phyloP scores from a whole-genome alignment of 768 basidiomycete genomes.

The Tulasnella sp. region DNA sequence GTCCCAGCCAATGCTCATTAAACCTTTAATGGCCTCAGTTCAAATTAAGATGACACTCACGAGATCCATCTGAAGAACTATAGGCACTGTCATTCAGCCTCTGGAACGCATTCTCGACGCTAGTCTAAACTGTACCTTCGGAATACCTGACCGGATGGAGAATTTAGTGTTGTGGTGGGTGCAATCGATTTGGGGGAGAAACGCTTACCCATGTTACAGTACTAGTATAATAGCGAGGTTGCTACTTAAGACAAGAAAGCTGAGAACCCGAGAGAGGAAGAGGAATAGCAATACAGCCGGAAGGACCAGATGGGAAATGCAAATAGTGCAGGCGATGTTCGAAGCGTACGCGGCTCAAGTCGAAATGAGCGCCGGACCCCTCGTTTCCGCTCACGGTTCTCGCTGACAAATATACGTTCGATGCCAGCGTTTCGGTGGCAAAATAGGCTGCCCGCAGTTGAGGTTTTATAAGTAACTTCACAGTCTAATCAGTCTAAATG shows the following conservation, averaged over 20 bases:
- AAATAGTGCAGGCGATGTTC: conserved; percentile 5
- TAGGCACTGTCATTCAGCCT: conserved; percentile 15
- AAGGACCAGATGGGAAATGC: conserved; percentile 7
- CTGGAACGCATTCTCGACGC: not conserved
- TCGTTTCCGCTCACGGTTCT: not conserved
- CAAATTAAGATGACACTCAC: conserved; percentile 45
- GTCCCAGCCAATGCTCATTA: conserved; percentile 16
- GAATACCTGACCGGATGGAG: conserved; percentile 42
- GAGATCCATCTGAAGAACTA: conserved; percentile 98
- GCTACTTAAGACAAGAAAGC: not conserved
- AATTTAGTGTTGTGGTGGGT: not conserved
- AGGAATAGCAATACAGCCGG: conserved; percentile 14
- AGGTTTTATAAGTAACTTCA: not conserved
- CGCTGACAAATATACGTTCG: not conserved
- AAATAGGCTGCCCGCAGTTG: not conserved
- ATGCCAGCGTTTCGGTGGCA: not conserved
- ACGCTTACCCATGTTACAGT: conserved; percentile 19
- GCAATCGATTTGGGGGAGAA: too few species aligned
- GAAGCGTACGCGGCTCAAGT: conserved; percentile 10
- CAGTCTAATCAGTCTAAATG: not conserved
- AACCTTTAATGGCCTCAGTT: not conserved
- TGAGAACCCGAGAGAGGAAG: not conserved
- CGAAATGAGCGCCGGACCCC: not conserved
- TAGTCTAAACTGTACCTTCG: conserved; percentile 42
- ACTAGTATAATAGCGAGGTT: not conserved